Evolutionary conservation across 2,329 filamentous ascomycete genomes (phyloP).

Genomic region (Graphilbum fragrans): DNA sequence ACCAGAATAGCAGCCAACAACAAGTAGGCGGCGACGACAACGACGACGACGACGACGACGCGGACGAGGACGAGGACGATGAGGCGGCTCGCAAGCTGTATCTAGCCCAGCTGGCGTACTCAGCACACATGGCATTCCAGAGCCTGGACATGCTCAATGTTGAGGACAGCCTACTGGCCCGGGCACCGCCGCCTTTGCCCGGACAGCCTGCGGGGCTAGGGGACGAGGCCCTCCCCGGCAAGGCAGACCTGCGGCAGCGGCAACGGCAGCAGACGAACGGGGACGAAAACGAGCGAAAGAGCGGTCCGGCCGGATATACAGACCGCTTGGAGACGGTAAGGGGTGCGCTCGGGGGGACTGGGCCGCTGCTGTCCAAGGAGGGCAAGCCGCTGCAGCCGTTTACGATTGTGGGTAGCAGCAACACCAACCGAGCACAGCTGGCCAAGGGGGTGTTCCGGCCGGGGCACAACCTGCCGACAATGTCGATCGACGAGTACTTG

Average conservation of each 20-base stretch:
- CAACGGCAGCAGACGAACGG: slow-evolving; percentile 7
- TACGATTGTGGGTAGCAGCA: slow-evolving; percentile 47
- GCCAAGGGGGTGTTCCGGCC: slow-evolving; percentile 74
- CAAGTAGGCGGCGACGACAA: not conserved
- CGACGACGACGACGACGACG: slow-evolving; percentile 14
- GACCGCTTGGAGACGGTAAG: slow-evolving; percentile 56
- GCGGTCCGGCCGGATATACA: slow-evolving; percentile 37
- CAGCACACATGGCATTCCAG: slow-evolving; percentile 71
- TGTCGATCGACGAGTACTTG: slow-evolving; percentile 96
- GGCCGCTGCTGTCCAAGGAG: slow-evolving; percentile 62
- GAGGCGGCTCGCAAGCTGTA: slow-evolving; percentile 70
- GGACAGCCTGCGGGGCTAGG: slow-evolving; percentile 37
- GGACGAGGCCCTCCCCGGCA: slow-evolving; percentile 9
- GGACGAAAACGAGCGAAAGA: slow-evolving; percentile 30
- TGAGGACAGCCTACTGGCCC: slow-evolving; percentile 70
- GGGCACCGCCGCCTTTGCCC: slow-evolving; percentile 47
- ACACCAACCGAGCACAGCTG: slow-evolving; percentile 59
- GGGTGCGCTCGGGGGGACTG: slow-evolving; percentile 26
- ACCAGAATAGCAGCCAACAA: not conserved
- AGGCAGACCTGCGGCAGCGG: slow-evolving; percentile 14
- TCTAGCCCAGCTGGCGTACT: slow-evolving; percentile 61
- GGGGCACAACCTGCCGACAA: slow-evolving; percentile 88
- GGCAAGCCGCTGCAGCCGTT: slow-evolving; percentile 88
- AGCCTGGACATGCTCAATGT: slow-evolving; percentile 76
- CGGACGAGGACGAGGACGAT: slow-evolving; percentile 61